Conservation (phyloP, 371 early-diverging fungal species). For the Rhizopus arrhizus region DNA sequence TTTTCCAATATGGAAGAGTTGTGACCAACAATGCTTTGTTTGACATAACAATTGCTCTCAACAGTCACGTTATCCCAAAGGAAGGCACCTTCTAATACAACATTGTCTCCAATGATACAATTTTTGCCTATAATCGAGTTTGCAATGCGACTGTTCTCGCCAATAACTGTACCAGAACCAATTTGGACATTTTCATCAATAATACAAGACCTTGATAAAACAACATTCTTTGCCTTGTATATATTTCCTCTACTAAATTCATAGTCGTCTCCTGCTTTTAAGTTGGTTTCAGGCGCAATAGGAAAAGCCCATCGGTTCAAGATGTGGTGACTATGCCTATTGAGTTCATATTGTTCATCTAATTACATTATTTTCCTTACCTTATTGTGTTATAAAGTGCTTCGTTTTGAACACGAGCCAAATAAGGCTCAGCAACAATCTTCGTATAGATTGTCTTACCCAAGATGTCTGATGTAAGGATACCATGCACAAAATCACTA, state of each 20-base stretch:
- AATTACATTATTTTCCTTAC: conserved; percentile 27
- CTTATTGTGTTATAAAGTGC: conserved; percentile 83
- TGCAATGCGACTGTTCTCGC: conserved; percentile 69
- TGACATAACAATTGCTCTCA: conserved; percentile 65
- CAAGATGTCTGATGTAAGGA: conserved; percentile 87
- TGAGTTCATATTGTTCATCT: neutral
- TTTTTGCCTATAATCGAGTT: conserved; percentile 84
- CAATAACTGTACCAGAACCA: conserved; percentile 77
- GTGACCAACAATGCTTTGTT: conserved; percentile 75
- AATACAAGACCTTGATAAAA: conserved; percentile 72
- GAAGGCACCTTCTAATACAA: conserved; percentile 79
- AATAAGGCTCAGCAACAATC: conserved; percentile 77
- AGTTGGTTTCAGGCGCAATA: conserved; percentile 87
- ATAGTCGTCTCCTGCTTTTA: conserved; percentile 69
- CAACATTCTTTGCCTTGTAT: conserved; percentile 82
- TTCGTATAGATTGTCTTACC: conserved; percentile 88
- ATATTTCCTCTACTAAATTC: conserved; percentile 76
- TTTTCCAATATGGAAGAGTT: conserved; percentile 67
- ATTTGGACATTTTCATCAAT: conserved; percentile 85
- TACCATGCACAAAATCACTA: conserved; percentile 89
- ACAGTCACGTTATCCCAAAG: conserved; percentile 82
- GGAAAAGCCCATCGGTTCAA: conserved; percentile 93
- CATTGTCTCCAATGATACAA: conserved; percentile 77
- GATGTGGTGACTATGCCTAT: conserved; percentile 71
- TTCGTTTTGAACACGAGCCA: conserved; percentile 81